A percentile compares a stretch with the other conserved stretches of the same genome.
Conservation (phyloP, 2,329 filamentous ascomycete species). For the Emmonsiellopsis sp. region DNA sequence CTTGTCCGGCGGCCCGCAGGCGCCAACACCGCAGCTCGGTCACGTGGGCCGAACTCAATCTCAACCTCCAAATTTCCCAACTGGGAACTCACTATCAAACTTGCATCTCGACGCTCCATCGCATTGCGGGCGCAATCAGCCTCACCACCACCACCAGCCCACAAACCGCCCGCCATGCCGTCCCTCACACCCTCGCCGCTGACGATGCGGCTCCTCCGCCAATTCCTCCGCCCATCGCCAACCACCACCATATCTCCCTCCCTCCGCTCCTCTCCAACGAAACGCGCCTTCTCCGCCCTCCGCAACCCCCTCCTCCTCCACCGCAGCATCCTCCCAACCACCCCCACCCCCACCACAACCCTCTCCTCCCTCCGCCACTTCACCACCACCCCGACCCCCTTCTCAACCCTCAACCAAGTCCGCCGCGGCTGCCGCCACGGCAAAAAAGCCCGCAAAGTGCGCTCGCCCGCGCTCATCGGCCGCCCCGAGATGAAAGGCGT, state of each 20-base stretch:
- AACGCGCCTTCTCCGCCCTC: constrained; percentile 20
- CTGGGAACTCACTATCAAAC: not conserved
- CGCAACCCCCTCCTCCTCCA: constrained; percentile 6
- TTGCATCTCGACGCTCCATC: not conserved
- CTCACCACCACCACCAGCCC: not conserved
- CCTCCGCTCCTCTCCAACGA: constrained; percentile 12
- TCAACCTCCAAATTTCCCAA: constrained; percentile 4
- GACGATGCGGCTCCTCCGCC: constrained; percentile 25
- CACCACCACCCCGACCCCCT: constrained; percentile 47
- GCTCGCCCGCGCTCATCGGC: constrained; percentile 71
- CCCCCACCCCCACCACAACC: not conserved
- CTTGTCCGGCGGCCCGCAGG: constrained; percentile 20
- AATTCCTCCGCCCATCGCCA: constrained; percentile 18
- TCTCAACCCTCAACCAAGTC: constrained; percentile 65
- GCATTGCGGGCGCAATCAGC: too few relatives aligned
- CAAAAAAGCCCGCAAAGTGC: constrained; percentile 73
- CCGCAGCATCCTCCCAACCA: constrained; percentile 5
- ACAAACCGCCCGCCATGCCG: constrained; percentile 11
- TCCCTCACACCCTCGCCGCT: constrained; percentile 24
- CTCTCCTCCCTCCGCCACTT: constrained; percentile 34
- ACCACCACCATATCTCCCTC: constrained; percentile 10
- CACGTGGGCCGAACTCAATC: constrained; percentile 16
- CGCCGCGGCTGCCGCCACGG: constrained; percentile 65
- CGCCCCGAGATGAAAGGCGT: constrained; percentile 88
- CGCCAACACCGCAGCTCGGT: constrained; percentile 19